These are phyloP conservation scores for Astrocystis sublimbata DNA, from an alignment of 495 filamentous ascomycete species.

Conservation along the genomic window DNA sequence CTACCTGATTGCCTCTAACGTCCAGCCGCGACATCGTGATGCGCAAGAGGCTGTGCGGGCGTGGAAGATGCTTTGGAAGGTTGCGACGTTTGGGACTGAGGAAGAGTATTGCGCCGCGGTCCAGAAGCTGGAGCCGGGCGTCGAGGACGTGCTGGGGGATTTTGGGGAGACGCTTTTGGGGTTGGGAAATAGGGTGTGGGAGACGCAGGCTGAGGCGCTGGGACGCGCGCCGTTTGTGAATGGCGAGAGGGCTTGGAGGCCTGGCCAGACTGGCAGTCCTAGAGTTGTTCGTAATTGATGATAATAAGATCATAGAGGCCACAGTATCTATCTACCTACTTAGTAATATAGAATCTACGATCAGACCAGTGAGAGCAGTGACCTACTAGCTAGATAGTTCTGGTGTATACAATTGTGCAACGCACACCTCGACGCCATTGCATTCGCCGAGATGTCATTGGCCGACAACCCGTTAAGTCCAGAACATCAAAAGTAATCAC, in stretches of 20 bases:
- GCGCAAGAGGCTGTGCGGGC: constrained; percentile 39
- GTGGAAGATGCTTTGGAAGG: constrained; percentile 49
- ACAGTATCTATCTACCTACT: too few relatives aligned
- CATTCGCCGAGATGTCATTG: too few relatives aligned
- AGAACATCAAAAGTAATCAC: too few relatives aligned
- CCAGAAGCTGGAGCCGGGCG: constrained; percentile 18
- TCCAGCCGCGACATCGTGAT: constrained; percentile 35
- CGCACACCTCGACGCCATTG: too few relatives aligned
- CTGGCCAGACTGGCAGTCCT: too few relatives aligned
- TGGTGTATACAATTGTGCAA: too few relatives aligned
- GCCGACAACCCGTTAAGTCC: too few relatives aligned
- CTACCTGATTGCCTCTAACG: constrained; percentile 55
- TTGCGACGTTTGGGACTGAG: constrained; percentile 48
- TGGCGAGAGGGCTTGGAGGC: background rate
- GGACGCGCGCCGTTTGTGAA: constrained; percentile 37
- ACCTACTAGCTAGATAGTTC: too few relatives aligned
- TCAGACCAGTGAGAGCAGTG: too few relatives aligned
- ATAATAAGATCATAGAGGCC: too few relatives aligned
- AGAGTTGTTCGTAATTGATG: too few relatives aligned
- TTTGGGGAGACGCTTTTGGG: constrained; percentile 43
- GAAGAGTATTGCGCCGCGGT: constrained; percentile 24
- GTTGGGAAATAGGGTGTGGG: constrained; percentile 41
- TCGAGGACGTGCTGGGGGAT: constrained; percentile 38
- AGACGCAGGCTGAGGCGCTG: constrained; percentile 45
- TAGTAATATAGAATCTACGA: too few relatives aligned